phyloP scores from a whole-genome alignment of 768 basidiomycete species.

The Boletus subcaerulescens region DNA sequence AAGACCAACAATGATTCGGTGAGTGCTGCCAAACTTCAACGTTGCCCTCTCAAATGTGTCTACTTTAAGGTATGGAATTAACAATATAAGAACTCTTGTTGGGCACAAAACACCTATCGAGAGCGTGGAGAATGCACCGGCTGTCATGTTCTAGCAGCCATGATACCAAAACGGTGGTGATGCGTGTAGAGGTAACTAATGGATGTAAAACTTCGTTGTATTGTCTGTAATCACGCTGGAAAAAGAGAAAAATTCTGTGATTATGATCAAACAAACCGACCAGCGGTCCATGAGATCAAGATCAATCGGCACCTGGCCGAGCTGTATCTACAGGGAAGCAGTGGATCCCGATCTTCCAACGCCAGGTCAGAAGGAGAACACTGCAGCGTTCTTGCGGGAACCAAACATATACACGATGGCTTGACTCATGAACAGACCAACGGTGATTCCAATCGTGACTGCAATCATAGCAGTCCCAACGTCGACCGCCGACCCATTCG shows the following conservation, averaged over 20 bases:
- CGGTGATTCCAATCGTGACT: conserved; percentile 89
- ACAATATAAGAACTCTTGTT: conserved; percentile 93
- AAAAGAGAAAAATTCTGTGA: not conserved
- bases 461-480: conserved; percentile 86
- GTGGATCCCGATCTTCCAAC: not conserved
- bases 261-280: conserved; percentile 1
- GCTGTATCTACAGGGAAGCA: conserved; percentile 1
- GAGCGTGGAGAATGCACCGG: conserved; percentile 81
- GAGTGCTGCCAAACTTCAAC: conserved; percentile 22
- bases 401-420: conserved; percentile 87
- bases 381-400: conserved; percentile 75
- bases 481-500: conserved; percentile 77
- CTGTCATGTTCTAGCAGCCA: conserved; percentile 75
- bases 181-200: conserved; percentile 1
- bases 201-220: conserved; percentile 4
- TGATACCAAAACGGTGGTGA: conserved; percentile 5
- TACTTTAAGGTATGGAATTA: conserved; percentile 81
- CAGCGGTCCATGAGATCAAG: conserved; percentile 1
- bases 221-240: not conserved
- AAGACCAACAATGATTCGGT: conserved; percentile 99
- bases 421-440: conserved; percentile 86
- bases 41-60: not conserved
- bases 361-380: conserved; percentile 68
- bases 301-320: not conserved
- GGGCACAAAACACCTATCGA: conserved; percentile 97